These are phyloP conservation scores for Globisporangium polare DNA, from an alignment of 352 stramenopile genomes.

Conservation along the genomic window DNA sequence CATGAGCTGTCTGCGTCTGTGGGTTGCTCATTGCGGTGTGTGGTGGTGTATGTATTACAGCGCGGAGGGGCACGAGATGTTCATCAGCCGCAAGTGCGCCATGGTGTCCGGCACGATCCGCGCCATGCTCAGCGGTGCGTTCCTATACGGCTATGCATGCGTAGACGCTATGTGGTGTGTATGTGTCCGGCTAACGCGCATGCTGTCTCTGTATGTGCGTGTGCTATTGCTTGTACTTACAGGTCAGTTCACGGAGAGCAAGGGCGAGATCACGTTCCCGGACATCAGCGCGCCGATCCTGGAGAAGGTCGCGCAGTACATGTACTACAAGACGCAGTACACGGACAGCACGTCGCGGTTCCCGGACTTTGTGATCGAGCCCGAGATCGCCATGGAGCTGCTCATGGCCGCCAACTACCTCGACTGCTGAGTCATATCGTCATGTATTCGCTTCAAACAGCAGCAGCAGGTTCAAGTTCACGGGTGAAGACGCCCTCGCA, in stretches of 20 bases:
- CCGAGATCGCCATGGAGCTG: constrained; percentile 96
- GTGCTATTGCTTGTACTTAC: background rate
- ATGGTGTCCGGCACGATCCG: constrained; percentile 96
- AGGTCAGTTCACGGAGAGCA: constrained; percentile 91
- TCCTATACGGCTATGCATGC: constrained; percentile 12
- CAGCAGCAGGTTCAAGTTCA: background rate
- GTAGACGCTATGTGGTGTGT: background rate
- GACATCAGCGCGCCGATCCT: constrained; percentile 95
- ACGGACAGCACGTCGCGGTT: constrained; percentile 92
- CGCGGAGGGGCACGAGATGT: constrained; percentile 94
- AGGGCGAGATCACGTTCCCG: constrained; percentile 96
- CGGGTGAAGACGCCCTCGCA: background rate
- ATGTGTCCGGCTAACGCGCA: background rate
- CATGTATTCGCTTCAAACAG: too few relatives aligned
- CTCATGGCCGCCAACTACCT: constrained; percentile 98
- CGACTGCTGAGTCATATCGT: constrained; percentile 65
- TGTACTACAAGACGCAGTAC: constrained; percentile 98
- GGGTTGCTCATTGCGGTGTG: background rate
- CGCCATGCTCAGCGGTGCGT: constrained; percentile 94
- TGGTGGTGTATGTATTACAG: constrained; percentile 29
- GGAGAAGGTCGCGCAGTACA: constrained; percentile 97
- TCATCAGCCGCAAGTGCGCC: constrained; percentile 91
- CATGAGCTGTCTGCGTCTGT: constrained; percentile 1
- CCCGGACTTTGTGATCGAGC: constrained; percentile 98
- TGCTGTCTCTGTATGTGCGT: background rate